phyloP scores from a whole-genome alignment of 495 filamentous ascomycete genomes.

The Tetracladium marchalianum region DNA sequence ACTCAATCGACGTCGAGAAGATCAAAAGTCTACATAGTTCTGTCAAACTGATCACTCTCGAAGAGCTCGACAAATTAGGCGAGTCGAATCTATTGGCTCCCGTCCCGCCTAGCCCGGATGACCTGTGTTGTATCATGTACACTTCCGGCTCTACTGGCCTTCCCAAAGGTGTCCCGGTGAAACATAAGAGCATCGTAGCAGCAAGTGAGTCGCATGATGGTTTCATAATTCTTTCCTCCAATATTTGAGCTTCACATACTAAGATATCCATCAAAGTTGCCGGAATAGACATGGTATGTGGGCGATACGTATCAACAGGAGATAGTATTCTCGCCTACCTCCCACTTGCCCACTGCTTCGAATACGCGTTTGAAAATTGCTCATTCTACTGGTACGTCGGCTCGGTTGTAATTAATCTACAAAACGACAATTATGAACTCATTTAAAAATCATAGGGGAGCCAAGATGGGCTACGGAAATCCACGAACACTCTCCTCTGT shows the following conservation, averaged over 20 bases:
- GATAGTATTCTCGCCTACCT: constrained; percentile 72
- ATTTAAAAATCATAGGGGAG: constrained; percentile 32
- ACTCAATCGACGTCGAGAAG: constrained; percentile 65
- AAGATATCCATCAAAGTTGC: background rate
- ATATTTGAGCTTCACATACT: constrained; percentile 10
- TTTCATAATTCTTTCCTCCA: constrained; percentile 3
- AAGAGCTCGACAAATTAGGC: constrained; percentile 70
- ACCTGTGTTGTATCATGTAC: constrained; percentile 97
- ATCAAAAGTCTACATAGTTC: constrained; percentile 59
- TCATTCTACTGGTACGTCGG: constrained; percentile 44
- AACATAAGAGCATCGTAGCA: constrained; percentile 77
- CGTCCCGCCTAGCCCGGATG: constrained; percentile 67
- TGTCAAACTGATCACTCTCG: constrained; percentile 68
- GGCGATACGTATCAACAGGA: constrained; percentile 36
- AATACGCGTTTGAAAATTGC: constrained; percentile 69
- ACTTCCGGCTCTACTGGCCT: constrained; percentile 91
- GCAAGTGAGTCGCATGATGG: constrained; percentile 46
- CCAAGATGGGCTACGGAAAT: constrained; percentile 79
- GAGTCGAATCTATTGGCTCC: constrained; percentile 71
- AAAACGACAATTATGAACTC: too few relatives aligned
- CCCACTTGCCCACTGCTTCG: constrained; percentile 84
- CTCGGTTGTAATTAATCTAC: too few relatives aligned
- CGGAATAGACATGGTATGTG: constrained; percentile 21
- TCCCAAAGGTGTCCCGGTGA: constrained; percentile 88
- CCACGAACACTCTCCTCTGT: constrained; percentile 78